Evolutionary conservation across 2,329 filamentous ascomycete species (phyloP), one percentile per base, ranked within the genome.

Genomic region (Monosporascus sp.): DNA sequence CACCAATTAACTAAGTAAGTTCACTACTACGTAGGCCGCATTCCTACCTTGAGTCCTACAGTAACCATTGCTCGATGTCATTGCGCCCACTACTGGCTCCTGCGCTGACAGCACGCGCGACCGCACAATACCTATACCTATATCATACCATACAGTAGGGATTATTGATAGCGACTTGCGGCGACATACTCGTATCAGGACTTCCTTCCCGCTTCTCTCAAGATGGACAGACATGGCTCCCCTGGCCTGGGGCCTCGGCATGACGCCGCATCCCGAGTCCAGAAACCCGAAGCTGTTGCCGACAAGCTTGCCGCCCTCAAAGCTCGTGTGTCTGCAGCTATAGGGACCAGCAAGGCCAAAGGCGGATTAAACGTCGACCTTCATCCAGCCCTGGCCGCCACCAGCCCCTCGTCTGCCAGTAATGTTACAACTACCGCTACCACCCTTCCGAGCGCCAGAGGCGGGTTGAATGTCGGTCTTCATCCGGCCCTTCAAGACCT

Each of bases 291-390:
- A 59, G 78, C 80, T 18, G 75, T 81, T 58, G 78, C 86, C 65
- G 78, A 90, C 70, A 78, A 82, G 58, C 77, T 93, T 59, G 90
- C 89, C 48, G 86, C 88, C 44, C 80, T 95, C 66, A 92, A 88
- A 70, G 89, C 89, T 24, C 82, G 89, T 61, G 87, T 94, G 14
- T 87, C 88, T 48, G 88, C 88, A 49, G 88, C 89, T 51, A 87
- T 89, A 47, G 82, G 76, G 57, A 74, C 74, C 20, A 79, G 49
- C 47, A 67, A 67, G 55, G 65, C 65, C 28, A 67, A 65, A 57
- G 65, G 85, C 53, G 85, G 85, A 45, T 68, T 88, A 48, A 82
- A 84, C 60, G 80, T 87, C 22, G 84, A 82, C 37, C 72, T 88
- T 52, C 85, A 88, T 65, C 87, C 87, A 28, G 43, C 43, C 22